Base-by-base conservation (phyloP, 2,329 filamentous ascomycete species). In the Talaromyces rugulosus region DNA sequence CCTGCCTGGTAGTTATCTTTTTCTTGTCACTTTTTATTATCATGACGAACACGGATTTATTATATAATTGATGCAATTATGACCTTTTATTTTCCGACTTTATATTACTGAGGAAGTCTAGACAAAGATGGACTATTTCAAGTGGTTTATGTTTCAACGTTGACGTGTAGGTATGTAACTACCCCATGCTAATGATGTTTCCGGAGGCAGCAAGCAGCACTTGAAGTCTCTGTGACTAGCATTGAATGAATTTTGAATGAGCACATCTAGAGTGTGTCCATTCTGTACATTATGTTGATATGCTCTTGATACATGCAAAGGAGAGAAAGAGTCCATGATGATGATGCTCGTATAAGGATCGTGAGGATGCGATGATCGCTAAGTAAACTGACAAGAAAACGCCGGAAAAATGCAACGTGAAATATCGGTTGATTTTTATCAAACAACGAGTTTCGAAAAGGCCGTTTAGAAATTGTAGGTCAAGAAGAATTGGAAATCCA, bases 311-410 rank as follows among this genome's bases (percentile, higher is more conserved):
- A 33, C 18, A 40, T 58, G 44, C 31, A 28, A 58, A 62, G 61
- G 61, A 62, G 51, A 42, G 61, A 53, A 47, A 34, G 53, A 44
- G 54, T 56, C 44, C 52, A 33, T 62, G 40, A 51, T 42, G 56
- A 62, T 56, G 18, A 59, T 42, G 50, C 40, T 59, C 60, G 40
- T 62, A 42, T 62, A 62, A 62, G 61, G 61, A 62, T 59, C 53
- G 61, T 62, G 53, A 59, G 27, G 31, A 62, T 62, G 61, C 61
- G 56, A 59, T 16, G 47, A 50, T 56, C 61, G 61, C 61, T 62
- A 52, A 54, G 52, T 56, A 40, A 59, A 59, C 56, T 58, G 40
- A 4, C 28, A 50, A 18, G 42, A 50, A 40, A 62, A 62, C 61
- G 51, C 61, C 61, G 42, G 58, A 2, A 55, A 51, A 36, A 56